Base-by-base conservation (phyloP, 805 yeast genomes). In the Barnettozyma sp. region DNA sequence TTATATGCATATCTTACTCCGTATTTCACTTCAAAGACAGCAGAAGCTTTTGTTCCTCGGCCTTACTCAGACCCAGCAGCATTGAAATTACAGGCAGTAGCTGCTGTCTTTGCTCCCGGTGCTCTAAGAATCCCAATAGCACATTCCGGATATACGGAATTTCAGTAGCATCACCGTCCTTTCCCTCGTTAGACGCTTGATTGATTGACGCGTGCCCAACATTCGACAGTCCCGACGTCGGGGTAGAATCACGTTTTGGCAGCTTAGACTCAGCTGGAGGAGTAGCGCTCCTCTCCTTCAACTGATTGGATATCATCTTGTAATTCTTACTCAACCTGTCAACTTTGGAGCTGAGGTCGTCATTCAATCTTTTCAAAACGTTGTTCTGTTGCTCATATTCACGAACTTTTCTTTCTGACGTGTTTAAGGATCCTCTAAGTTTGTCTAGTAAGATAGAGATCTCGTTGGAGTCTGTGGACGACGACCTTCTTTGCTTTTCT, bases 121-220 rank as follows among this genome's bases (percentile, higher is more conserved):
- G 95, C 52, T 88, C 96, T 36, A 92, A 59, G 55, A 82, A 92
- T 2, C 97, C 97, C 3, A 90, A 62, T n/a, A 90, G 58, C 3
- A 90, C 96, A 54, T 92, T 92, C 56, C 83, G 84, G 34, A 87
- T 68, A 54, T 90, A 90, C 10, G 94, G 84, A 15, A 80, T 66
- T 48, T 59, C 63, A 22, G 49, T 38, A n/a, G 55, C 60, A 11
- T 29, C n/a, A n/a, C n/a, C n/a, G n/a, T n/a, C n/a, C n/a, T n/a
- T n/a, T n/a, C n/a, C n/a, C n/a, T n/a, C n/a, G n/a, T n/a, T n/a
- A n/a, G n/a, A n/a, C n/a, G n/a, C n/a, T n/a, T n/a, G n/a, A n/a
- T n/a, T n/a, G n/a, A n/a, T n/a, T n/a, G n/a, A n/a, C n/a, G n/a
- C n/a, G n/a, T n/a, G n/a, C n/a, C n/a, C n/a, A n/a, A n/a, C n/a